Evolutionary conservation across 805 yeast genomes (phyloP).

Genomic region (Suhomyces sp.): DNA sequence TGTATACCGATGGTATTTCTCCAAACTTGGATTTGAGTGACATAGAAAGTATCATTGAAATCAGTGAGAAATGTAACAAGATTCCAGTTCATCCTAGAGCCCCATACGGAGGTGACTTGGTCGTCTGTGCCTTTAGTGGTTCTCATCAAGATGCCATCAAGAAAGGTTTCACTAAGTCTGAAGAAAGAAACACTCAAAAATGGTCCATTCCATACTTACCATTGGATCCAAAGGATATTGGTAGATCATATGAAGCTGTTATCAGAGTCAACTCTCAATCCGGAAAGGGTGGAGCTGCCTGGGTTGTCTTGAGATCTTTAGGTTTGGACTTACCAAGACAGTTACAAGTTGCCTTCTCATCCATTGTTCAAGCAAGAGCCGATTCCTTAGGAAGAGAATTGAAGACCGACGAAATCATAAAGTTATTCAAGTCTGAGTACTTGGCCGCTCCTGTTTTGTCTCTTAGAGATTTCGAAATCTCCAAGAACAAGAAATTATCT

Average conservation of each 20-base stretch:
- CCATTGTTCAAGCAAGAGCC: constrained; percentile 61
- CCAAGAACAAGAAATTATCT: constrained; percentile 16
- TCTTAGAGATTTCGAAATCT: constrained; percentile 24
- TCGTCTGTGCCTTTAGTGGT: constrained; percentile 77
- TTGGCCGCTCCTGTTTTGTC: constrained; percentile 24
- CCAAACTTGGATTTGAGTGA: constrained; percentile 74
- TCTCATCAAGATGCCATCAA: constrained; percentile 72
- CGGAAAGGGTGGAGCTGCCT: constrained; percentile 88
- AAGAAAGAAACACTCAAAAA: constrained; percentile 37
- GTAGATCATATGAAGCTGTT: constrained; percentile 78
- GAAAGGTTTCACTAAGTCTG: constrained; percentile 60
- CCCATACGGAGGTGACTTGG: constrained; percentile 78
- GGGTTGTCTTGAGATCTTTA: constrained; percentile 69
- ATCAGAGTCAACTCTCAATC: constrained; percentile 82
- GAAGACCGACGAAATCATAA: constrained; percentile 62
- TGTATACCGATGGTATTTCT: constrained; percentile 75
- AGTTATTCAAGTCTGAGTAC: constrained; percentile 55
- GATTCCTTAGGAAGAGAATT: constrained; percentile 69
- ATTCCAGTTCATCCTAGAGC: constrained; percentile 73
- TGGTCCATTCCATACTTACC: constrained; percentile 81
- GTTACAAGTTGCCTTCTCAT: constrained; percentile 67
- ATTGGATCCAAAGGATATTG: constrained; percentile 78
- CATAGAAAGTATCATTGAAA: constrained; percentile 61
- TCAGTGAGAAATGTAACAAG: constrained; percentile 75
- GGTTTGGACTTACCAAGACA: constrained; percentile 74